phyloP scores from a whole-genome alignment of 139 green algal species.

The Helicosporidium sp. region DNA sequence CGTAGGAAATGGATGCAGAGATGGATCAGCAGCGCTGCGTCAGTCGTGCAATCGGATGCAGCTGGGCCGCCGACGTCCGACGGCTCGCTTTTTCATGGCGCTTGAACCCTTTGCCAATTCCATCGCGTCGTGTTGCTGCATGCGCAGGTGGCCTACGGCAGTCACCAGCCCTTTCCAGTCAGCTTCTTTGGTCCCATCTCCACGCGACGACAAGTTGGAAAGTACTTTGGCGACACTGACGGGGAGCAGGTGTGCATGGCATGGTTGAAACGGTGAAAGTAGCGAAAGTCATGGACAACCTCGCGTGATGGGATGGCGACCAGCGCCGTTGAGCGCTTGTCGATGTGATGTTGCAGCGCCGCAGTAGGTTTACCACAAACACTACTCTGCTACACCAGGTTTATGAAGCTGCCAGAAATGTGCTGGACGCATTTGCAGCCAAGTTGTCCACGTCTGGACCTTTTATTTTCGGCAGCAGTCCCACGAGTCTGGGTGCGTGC shows the following conservation, averaged over 20 bases:
- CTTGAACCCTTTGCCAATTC: not conserved
- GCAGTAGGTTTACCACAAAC: too few relatives aligned
- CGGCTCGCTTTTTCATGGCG: too few relatives aligned
- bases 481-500: not conserved
- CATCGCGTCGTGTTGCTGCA: not conserved
- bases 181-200: not conserved
- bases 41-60: not conserved
- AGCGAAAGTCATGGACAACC: too few relatives aligned
- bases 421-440: not conserved
- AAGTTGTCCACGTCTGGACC: not conserved
- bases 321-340: too few relatives aligned
- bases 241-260: not conserved
- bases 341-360: too few relatives aligned
- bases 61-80: not conserved
- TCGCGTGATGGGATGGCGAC: too few relatives aligned
- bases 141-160: slow-evolving; percentile 2
- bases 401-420: too few relatives aligned
- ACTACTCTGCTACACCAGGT: too few relatives aligned
- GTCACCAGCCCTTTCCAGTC: slow-evolving; percentile 7
- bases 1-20: too few relatives aligned
- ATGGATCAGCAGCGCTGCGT: not conserved
- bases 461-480: not conserved
- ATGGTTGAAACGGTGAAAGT: too few relatives aligned
- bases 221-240: not conserved
- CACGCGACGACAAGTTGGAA: not conserved